phyloP scores from a whole-genome alignment of 2,329 filamentous ascomycete genomes.

The Curvularia verruculosa region DNA sequence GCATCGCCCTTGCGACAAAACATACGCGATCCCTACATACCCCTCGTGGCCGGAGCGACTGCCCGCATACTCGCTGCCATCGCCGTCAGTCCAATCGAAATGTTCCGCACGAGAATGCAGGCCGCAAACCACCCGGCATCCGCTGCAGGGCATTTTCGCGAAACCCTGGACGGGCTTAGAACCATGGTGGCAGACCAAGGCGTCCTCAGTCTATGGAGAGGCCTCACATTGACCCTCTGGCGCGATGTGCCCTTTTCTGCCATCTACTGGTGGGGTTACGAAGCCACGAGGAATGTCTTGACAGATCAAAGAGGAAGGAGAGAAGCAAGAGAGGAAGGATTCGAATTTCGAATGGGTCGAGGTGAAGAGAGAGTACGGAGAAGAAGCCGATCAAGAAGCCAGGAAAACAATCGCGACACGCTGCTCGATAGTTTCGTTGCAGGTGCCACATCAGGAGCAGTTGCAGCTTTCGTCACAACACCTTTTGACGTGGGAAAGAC shows the following conservation, averaged over 20 bases:
- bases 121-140: conserved; percentile 61
- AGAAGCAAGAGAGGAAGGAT: conserved; percentile 39
- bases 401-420: conserved; percentile 75
- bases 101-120: conserved; percentile 91
- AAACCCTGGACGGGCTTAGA: conserved; percentile 76
- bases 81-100: conserved; percentile 87
- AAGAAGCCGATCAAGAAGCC: conserved; percentile 61
- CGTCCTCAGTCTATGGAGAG: conserved; percentile 85
- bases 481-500: conserved; percentile 99
- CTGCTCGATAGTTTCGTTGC: conserved; percentile 89
- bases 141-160: conserved; percentile 71
- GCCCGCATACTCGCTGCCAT: conserved; percentile 82
- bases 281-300: conserved; percentile 75
- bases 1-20: conserved; percentile 71
- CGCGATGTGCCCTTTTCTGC: conserved; percentile 96
- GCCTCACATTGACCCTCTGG: conserved; percentile 90
- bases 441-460: conserved; percentile 79
- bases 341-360: conserved; percentile 43
- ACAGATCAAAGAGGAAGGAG: conserved; percentile 68
- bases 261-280: conserved; percentile 98
- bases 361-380: conserved; percentile 39
- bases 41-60: conserved; percentile 77
- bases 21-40: conserved; percentile 69
- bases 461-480: conserved; percentile 87
- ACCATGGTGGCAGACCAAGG: conserved; percentile 81